Evolutionary conservation across 306 rosid genomes (phyloP), one percentile per base, ranked within the genome.

Genomic region (Macrotyloma uniflorum): DNA sequence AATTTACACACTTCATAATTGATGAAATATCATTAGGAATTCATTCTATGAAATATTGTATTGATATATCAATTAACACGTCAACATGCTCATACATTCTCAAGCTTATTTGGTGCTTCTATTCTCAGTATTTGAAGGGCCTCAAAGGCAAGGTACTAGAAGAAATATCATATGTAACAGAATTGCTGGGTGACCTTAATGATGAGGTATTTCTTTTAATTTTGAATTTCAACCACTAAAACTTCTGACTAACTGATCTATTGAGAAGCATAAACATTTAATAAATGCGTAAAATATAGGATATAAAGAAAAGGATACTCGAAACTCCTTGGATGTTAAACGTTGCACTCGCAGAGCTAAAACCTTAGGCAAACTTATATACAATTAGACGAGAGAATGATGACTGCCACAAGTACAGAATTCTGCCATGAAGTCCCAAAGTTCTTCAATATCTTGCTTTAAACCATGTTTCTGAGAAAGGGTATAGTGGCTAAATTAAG

Each of bases 141-240:
- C 81, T 87, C 46, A 80, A 83, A 73, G 67, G 64, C 65, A 89
- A 76, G 74, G 75, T 83, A 86, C 85, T 69, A 72, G 86, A 86
- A 73, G 95, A 89, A 83, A 86, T 92, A 79, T 89, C 95, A 7
- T 62, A 33, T 80, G 80, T 90, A 43, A 33, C 87, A 78, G 97
- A 92, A 40, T 79, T 87, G 79, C 61, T 88, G 74, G 88, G 84
- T 12, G 89, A 78, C 75, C 82, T 84, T 38, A 58, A 75, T 64
- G 67, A 61, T 57, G 88, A 88, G 94, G 97, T 89, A 90, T 64
- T 68, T 77, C 58, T 71, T 81, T 67, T 28, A 65, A 55, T 38
- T 35, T 55, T 70, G 32, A 83, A 69, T 38, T 49, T 61, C 55
- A 70, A 30, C 67, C 30, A 79, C 49, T 57, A 63, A 18, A 28